A percentile compares a stretch with the other conserved stretches of the same genome.
Evolutionary conservation across 345 rosid species (phyloP).

Genomic region (Gossypium bickii): DNA sequence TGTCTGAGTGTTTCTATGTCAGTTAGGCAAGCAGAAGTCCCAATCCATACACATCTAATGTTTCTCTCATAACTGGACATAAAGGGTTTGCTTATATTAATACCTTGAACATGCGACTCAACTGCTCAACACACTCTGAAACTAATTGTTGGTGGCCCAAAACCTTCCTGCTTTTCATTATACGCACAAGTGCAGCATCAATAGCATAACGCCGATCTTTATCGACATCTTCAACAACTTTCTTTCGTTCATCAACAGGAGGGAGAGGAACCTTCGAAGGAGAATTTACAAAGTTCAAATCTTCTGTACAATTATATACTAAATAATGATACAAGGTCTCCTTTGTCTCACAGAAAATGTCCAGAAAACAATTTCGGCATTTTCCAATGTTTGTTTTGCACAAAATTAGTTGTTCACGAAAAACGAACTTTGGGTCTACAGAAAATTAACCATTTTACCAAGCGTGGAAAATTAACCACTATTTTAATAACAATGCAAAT

Average conservation of each 20-base stretch:
- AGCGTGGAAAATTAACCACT: no score
- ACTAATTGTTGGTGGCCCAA: slow-evolving; percentile 85
- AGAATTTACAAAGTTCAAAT: not conserved
- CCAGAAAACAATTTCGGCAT: no score
- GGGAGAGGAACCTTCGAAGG: slow-evolving; percentile 79
- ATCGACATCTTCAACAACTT: slow-evolving; percentile 87
- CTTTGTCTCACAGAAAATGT: no score
- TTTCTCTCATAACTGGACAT: not conserved
- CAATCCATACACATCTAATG: not conserved
- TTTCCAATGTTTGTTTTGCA: no score
- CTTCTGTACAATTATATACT: not conserved
- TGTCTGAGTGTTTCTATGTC: not conserved
- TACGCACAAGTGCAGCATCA: slow-evolving; percentile 96
- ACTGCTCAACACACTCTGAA: slow-evolving; percentile 83
- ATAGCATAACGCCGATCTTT: slow-evolving; percentile 90
- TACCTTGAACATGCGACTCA: slow-evolving; percentile 95
- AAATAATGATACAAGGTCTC: not conserved
- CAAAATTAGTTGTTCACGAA: no score
- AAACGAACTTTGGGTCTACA: no score
- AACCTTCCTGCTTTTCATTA: slow-evolving; percentile 90
- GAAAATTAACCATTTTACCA: no score
- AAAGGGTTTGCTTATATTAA: not conserved
- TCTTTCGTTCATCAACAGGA: slow-evolving; percentile 85
- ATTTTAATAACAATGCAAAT: no score
- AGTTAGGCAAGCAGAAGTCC: not conserved